These are phyloP conservation scores for Diplogelasinospora grovesii DNA, from an alignment of 495 filamentous ascomycete genomes.

Conservation along the genomic window DNA sequence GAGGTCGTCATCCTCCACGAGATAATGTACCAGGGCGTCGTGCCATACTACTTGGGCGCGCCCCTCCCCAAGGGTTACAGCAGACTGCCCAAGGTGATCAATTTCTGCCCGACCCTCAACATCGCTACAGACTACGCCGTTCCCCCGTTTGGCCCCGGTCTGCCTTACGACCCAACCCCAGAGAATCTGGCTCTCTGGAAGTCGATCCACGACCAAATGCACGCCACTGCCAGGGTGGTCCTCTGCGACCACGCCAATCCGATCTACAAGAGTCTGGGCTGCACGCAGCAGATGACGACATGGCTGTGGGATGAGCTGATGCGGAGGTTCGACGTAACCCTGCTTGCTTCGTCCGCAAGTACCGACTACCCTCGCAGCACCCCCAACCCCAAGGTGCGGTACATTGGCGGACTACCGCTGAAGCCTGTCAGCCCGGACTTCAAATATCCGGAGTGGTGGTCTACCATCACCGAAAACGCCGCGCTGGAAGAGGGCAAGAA, in stretches of 20 bases:
- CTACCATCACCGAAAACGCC: slow-evolving; percentile 12
- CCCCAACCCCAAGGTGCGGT: not conserved
- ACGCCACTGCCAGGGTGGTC: not conserved
- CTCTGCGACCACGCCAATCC: slow-evolving; percentile 21
- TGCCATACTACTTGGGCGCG: slow-evolving; percentile 22
- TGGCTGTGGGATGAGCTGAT: slow-evolving; percentile 7
- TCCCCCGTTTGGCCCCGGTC: slow-evolving; percentile 25
- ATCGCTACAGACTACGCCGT: slow-evolving; percentile 11
- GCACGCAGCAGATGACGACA: slow-evolving; percentile 4
- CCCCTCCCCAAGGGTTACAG: slow-evolving; percentile 12
- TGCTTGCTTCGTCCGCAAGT: slow-evolving; percentile 25
- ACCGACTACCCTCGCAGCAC: slow-evolving; percentile 8
- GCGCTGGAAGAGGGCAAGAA: slow-evolving; percentile 15
- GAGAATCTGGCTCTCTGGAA: slow-evolving; percentile 13
- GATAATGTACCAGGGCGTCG: slow-evolving; percentile 17
- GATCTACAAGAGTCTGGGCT: slow-evolving; percentile 6
- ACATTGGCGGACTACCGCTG: slow-evolving; percentile 13
- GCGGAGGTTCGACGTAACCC: slow-evolving; percentile 27
- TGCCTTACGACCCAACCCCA: slow-evolving; percentile 9
- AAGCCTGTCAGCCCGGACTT: slow-evolving; percentile 7
- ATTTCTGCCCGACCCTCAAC: slow-evolving; percentile 14
- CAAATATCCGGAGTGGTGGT: slow-evolving; percentile 24
- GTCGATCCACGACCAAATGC: slow-evolving; percentile 2
- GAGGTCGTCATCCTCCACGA: slow-evolving; percentile 27
- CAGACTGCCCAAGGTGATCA: slow-evolving; percentile 10